These are phyloP conservation scores for Neurospora hispaniola DNA, from an alignment of 495 filamentous ascomycete genomes.

Conservation along the genomic window DNA sequence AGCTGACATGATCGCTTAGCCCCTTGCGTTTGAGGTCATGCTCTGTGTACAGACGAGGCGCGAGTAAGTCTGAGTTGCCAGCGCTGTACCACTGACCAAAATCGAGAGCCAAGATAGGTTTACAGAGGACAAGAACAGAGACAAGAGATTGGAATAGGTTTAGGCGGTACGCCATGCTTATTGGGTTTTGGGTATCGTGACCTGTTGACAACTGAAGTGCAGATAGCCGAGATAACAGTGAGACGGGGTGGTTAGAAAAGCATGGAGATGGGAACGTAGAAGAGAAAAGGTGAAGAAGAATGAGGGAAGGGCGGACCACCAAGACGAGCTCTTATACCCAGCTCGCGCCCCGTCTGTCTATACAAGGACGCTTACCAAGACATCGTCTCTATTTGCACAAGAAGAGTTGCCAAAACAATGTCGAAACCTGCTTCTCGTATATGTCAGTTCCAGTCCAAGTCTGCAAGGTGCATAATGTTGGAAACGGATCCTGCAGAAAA, in stretches of 20 bases:
- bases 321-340: neutral
- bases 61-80: neutral
- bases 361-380: neutral
- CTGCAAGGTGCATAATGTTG: neutral
- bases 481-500: neutral
- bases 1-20: neutral
- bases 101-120: neutral
- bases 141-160: neutral
- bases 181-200: neutral
- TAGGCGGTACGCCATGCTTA: neutral
- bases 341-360: neutral
- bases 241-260: neutral
- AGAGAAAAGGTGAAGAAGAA: neutral
- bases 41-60: neutral
- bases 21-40: neutral
- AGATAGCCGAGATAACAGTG: neutral
- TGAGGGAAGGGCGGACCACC: neutral
- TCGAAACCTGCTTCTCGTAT: neutral
- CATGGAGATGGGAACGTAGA: neutral
- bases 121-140: neutral
- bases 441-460: neutral
- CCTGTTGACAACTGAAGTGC: neutral
- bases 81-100: neutral
- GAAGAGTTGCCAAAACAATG: neutral
- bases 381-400: neutral